phyloP scores from a whole-genome alignment of 2,329 filamentous ascomycete genomes.

The Pseudocercospora cruenta region DNA sequence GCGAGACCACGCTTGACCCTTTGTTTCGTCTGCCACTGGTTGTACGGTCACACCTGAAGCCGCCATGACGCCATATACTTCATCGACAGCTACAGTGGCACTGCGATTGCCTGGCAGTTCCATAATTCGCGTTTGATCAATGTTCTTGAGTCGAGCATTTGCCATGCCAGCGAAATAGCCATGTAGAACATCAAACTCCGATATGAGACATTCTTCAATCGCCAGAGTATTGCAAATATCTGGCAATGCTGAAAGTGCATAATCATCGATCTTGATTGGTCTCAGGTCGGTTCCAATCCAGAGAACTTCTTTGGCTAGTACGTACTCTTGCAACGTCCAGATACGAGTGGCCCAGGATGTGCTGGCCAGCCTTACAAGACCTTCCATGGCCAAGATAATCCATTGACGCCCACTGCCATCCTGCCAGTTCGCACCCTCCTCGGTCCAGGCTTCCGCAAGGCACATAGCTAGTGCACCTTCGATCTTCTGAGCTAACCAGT shows the following conservation, averaged over 20 bases:
- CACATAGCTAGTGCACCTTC: slow-evolving; percentile 13
- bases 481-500: background rate
- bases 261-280: slow-evolving; percentile 5
- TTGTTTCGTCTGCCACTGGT: background rate
- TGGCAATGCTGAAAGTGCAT: slow-evolving; percentile 4
- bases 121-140: slow-evolving; percentile 6
- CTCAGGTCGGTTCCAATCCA: slow-evolving; percentile 5
- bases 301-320: background rate
- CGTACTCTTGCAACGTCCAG: slow-evolving; percentile 13
- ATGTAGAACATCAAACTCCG: background rate
- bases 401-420: slow-evolving; percentile 2
- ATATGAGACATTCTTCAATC: slow-evolving; percentile 2
- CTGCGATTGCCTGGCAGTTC: slow-evolving; percentile 2
- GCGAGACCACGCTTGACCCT: background rate
- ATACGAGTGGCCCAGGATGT: background rate
- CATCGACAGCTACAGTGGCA: slow-evolving; percentile 2
- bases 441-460: slow-evolving; percentile 4
- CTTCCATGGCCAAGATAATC: background rate
- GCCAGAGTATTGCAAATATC: slow-evolving; percentile 11
- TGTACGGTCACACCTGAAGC: slow-evolving; percentile 6
- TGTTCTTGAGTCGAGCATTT: slow-evolving; percentile 3
- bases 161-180: slow-evolving; percentile 3
- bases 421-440: slow-evolving; percentile 9
- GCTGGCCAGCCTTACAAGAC: background rate
- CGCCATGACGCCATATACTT: slow-evolving; percentile 11